Percentiles rank a stretch among this genome's conserved stretches.
phyloP scores from a whole-genome alignment of 371 early-diverging fungal genomes.

The Mortierella polycephala region DNA sequence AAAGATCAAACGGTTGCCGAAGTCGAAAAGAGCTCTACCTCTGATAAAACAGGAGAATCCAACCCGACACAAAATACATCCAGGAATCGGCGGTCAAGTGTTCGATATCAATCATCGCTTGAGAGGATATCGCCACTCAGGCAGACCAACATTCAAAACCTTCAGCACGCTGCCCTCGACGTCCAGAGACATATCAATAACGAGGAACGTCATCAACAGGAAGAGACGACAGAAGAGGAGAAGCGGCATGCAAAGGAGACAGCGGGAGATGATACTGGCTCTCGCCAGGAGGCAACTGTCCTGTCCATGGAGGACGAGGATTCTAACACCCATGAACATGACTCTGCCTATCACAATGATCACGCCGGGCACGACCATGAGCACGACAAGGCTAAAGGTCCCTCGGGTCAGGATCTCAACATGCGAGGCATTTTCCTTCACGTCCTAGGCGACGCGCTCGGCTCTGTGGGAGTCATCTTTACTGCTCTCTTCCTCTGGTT shows the following conservation, averaged over 20 bases:
- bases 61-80: conserved; percentile 1
- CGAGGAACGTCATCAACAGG: conserved; percentile 23
- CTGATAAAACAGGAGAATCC: neutral
- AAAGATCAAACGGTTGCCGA: neutral
- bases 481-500: conserved; percentile 86
- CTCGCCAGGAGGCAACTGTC: conserved; percentile 6
- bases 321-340: conserved; percentile 51
- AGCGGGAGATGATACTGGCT: neutral
- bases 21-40: neutral
- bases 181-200: conserved; percentile 32
- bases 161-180: conserved; percentile 29
- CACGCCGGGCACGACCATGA: conserved; percentile 54
- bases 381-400: conserved; percentile 44
- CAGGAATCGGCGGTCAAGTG: neutral
- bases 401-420: conserved; percentile 72
- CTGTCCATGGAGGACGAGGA: conserved; percentile 25
- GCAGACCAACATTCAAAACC: conserved; percentile 26
- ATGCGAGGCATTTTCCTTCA: conserved; percentile 96
- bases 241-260: neutral
- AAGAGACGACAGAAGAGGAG: conserved; percentile 7
- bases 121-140: conserved; percentile 37
- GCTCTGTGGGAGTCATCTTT: conserved; percentile 91
- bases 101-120: conserved; percentile 26
- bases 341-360: conserved; percentile 52
- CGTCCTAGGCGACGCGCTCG: conserved; percentile 95